Evolutionary conservation across 176 grass and related monocot genomes (phyloP).

Genomic region (Elaeis guineensis): DNA sequence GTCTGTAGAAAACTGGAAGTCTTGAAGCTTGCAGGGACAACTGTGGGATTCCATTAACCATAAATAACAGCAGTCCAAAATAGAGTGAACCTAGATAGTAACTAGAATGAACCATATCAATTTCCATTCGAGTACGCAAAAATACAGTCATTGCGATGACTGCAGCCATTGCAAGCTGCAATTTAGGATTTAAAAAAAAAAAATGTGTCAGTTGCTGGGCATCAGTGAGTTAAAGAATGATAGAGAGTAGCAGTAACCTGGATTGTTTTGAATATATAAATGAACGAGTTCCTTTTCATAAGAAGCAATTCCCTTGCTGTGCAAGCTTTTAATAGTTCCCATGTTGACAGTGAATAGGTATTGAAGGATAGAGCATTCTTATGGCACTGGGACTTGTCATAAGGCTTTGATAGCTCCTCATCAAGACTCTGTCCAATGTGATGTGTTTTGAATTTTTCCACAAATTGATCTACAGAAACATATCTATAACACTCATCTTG

Average conservation of each 20-base stretch:
- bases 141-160: conserved; percentile 58
- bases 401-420: conserved; percentile 33
- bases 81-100: conserved; percentile 24
- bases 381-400: conserved; percentile 32
- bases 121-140: conserved; percentile 41
- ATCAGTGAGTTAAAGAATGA: conserved; percentile 16
- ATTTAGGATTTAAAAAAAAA: neutral
- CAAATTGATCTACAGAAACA: conserved; percentile 48
- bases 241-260: neutral
- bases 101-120: conserved; percentile 47
- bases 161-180: conserved; percentile 47
- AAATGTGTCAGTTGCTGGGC: too few relatives aligned
- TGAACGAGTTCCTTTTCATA: conserved; percentile 57
- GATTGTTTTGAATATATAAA: conserved; percentile 47
- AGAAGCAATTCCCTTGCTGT: conserved; percentile 60
- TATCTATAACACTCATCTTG: conserved; percentile 40
- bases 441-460: conserved; percentile 36
- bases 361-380: conserved; percentile 46
- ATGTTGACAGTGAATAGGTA: conserved; percentile 54
- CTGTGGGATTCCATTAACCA: conserved; percentile 8
- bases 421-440: conserved; percentile 36
- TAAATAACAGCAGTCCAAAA: neutral
- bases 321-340: conserved; percentile 62
- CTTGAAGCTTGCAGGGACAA: neutral
- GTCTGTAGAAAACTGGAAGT: conserved; percentile 1